Conservation (phyloP, 2,329 filamentous ascomycete species). For the Aspergillus unguis region DNA sequence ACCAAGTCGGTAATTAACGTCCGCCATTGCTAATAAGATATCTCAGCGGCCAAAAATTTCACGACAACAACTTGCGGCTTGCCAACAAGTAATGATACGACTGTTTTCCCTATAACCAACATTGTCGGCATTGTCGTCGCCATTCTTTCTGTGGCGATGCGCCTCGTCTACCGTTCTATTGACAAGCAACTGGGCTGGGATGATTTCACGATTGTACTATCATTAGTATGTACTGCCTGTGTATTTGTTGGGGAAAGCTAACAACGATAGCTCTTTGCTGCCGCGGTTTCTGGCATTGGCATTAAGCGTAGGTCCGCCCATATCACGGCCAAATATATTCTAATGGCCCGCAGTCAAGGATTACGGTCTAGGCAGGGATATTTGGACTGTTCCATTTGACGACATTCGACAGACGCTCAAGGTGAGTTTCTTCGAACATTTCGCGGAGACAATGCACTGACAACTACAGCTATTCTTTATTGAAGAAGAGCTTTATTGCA, state of each 20-base stretch:
- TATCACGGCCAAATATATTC: not conserved
- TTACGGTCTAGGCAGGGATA: slow-evolving; percentile 7
- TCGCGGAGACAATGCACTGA: not conserved
- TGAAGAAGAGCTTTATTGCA: slow-evolving; percentile 4
- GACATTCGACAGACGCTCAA: slow-evolving; percentile 2
- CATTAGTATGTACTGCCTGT: not conserved
- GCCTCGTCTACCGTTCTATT: not conserved
- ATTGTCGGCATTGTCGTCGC: not conserved
- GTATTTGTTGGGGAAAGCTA: not conserved
- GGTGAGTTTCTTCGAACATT: not conserved
- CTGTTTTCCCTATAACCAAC: not conserved
- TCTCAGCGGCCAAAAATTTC: not conserved
- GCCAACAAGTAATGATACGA: not conserved
- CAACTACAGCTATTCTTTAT: slow-evolving; percentile 3
- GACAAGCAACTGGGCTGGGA: not conserved
- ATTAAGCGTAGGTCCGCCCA: not conserved
- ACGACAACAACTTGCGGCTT: slow-evolving; percentile 1
- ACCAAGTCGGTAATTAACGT: not conserved
- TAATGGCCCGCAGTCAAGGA: not conserved
- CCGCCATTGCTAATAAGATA: not conserved
- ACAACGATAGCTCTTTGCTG: not conserved
- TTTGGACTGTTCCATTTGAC: slow-evolving; percentile 6
- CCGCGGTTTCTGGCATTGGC: not conserved
- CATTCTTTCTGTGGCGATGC: not conserved
- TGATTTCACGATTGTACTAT: slow-evolving; percentile 1